A percentile compares a stretch with the other conserved stretches of the same genome.
phyloP scores from a whole-genome alignment of 1,284 basidiomycete genomes.

The Heterobasidion irregulare region DNA sequence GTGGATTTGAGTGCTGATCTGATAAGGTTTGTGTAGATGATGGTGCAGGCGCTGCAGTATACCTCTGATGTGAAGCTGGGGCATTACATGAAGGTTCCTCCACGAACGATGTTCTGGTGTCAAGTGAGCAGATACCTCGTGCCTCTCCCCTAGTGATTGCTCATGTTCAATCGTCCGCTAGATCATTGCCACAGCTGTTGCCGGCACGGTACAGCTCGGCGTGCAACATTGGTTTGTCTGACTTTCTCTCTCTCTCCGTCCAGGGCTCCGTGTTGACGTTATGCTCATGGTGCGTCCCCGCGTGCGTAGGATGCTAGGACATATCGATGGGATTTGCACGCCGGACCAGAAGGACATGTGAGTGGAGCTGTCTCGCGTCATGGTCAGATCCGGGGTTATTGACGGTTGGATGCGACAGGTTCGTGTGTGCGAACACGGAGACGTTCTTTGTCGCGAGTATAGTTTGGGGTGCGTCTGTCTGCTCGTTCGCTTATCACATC shows the following conservation, averaged over 20 bases:
- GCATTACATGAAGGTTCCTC: slow-evolving; percentile 65
- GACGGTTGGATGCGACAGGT: slow-evolving; percentile 18
- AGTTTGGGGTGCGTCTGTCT: slow-evolving; percentile 20
- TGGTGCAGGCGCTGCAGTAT: slow-evolving; percentile 27
- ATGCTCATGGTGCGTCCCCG: not conserved
- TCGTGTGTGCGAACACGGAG: slow-evolving; percentile 34
- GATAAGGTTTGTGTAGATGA: slow-evolving; percentile 15
- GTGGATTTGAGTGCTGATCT: not conserved
- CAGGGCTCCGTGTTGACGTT: not conserved
- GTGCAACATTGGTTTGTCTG: slow-evolving; percentile 46
- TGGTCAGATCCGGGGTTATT: slow-evolving; percentile 6
- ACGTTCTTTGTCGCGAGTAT: slow-evolving; percentile 16
- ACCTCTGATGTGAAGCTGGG: slow-evolving; percentile 65
- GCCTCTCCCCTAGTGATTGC: slow-evolving; percentile 5
- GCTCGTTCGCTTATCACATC: slow-evolving; percentile 19
- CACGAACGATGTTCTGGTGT: slow-evolving; percentile 46
- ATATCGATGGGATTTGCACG: slow-evolving; percentile 44
- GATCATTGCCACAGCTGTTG: slow-evolving; percentile 54
- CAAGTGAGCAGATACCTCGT: slow-evolving; percentile 21
- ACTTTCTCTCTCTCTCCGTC: no score
- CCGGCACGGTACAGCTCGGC: slow-evolving; percentile 53
- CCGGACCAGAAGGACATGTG: slow-evolving; percentile 34
- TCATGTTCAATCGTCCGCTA: slow-evolving; percentile 28
- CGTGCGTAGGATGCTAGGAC: slow-evolving; percentile 42
- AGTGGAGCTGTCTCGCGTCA: slow-evolving; percentile 3